phyloP scores from a whole-genome alignment of 2,329 filamentous ascomycete species.

The Talaromyces rugulosus region DNA sequence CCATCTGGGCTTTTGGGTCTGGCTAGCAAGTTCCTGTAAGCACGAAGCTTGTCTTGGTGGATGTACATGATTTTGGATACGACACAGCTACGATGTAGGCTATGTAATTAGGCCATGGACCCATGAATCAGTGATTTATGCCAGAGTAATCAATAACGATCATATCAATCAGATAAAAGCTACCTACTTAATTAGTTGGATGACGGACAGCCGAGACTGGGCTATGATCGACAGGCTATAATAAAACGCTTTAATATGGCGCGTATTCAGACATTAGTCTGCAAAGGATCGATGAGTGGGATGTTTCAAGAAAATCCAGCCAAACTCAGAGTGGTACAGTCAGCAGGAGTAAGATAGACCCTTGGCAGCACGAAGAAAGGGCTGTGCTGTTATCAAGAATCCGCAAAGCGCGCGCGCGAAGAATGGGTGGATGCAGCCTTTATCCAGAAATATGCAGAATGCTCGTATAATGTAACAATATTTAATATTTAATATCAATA shows the following conservation, averaged over 20 bases:
- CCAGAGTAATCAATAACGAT: background rate
- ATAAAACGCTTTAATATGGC: background rate
- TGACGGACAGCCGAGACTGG: background rate
- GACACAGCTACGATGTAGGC: background rate
- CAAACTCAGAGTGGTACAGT: background rate
- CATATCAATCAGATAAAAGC: background rate
- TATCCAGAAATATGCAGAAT: background rate
- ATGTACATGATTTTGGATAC: background rate
- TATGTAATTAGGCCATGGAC: background rate
- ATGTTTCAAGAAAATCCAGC: background rate
- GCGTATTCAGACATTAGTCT: background rate
- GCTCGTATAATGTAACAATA: background rate
- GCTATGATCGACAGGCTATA: background rate
- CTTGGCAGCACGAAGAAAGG: background rate
- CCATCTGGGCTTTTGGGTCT: conserved; percentile 52
- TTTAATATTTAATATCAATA: too few species aligned
- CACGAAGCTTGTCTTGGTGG: too few species aligned
- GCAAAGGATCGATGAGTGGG: background rate
- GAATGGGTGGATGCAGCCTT: background rate
- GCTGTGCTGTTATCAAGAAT: background rate
- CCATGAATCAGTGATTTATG: background rate
- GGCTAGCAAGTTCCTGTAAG: conserved; percentile 57
- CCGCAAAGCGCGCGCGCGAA: background rate
- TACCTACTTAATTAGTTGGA: background rate
- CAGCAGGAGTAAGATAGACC: background rate